Conservation (phyloP, 2,329 filamentous ascomycete species). For the Sporothrix pseudoabietina region DNA sequence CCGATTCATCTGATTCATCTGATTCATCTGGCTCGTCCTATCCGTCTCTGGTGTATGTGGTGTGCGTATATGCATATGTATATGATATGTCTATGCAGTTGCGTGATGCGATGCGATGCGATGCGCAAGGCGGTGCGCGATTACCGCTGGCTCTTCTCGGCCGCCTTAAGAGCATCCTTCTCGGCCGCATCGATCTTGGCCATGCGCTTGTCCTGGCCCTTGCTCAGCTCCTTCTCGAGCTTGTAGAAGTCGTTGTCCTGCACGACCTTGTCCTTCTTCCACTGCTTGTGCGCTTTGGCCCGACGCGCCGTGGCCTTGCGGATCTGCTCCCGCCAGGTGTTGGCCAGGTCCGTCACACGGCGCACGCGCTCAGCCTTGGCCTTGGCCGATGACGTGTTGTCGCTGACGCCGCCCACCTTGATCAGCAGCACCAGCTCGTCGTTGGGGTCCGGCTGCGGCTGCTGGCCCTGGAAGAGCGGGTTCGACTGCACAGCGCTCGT, state of each 20-base stretch:
- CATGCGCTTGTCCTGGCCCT: conserved; percentile 57
- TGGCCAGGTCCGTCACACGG: conserved; percentile 50
- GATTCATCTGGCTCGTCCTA: background rate
- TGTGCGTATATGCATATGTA: background rate
- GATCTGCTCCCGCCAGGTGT: conserved; percentile 55
- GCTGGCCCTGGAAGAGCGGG: conserved; percentile 36
- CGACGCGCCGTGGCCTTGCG: conserved; percentile 46
- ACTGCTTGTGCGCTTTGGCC: conserved; percentile 52
- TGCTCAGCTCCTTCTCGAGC: conserved; percentile 53
- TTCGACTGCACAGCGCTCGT: conserved; percentile 35
- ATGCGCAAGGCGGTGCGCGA: background rate
- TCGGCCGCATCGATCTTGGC: conserved; percentile 54
- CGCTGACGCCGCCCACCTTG: conserved; percentile 50
- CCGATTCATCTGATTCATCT: background rate
- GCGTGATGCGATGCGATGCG: background rate
- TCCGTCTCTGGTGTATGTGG: too few species aligned
- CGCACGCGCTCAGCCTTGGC: conserved; percentile 43
- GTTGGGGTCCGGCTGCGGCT: conserved; percentile 55
- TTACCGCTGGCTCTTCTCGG: conserved; percentile 36
- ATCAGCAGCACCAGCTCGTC: conserved; percentile 62
- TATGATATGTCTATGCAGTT: background rate
- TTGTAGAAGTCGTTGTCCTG: conserved; percentile 47
- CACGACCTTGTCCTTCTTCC: conserved; percentile 50
- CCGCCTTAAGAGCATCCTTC: conserved; percentile 51
- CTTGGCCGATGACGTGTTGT: background rate